Evolutionary conservation across 345 rosid species (phyloP).

Genomic region (Excoecaria cochinchinensis): DNA sequence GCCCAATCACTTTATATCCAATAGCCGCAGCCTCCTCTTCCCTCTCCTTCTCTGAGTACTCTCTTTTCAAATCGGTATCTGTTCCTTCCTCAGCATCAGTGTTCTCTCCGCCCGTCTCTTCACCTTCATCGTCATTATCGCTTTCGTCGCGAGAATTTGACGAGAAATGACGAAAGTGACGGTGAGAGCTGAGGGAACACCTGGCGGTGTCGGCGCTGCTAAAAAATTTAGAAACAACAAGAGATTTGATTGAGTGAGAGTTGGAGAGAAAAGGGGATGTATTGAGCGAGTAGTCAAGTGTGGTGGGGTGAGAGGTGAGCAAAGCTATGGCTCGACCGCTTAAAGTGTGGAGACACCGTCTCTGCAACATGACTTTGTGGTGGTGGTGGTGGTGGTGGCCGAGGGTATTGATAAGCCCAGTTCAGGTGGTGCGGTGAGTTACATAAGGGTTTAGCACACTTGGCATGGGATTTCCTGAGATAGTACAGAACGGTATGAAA

Average conservation of each 20-base stretch:
- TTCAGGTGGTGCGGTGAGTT: neutral
- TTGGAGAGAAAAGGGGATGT: neutral
- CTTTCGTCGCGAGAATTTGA: slow-evolving; percentile 35
- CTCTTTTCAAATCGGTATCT: slow-evolving; percentile 31
- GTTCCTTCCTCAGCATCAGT: neutral
- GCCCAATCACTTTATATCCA: slow-evolving; percentile 78
- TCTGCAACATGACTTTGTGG: slow-evolving; percentile 53
- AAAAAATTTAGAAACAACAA: slow-evolving; percentile 2
- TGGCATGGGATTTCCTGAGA: neutral
- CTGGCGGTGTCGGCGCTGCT: slow-evolving; percentile 17
- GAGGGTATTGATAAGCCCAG: slow-evolving; percentile 9
- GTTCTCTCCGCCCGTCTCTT: slow-evolving; percentile 9
- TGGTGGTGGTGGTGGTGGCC: neutral
- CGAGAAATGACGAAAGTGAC: slow-evolving; percentile 41
- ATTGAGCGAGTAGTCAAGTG: slow-evolving; percentile 19
- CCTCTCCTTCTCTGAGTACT: slow-evolving; percentile 66
- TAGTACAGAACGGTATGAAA: too few species aligned
- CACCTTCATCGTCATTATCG: slow-evolving; percentile 24
- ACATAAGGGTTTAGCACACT: slow-evolving; percentile 1
- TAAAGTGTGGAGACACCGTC: slow-evolving; percentile 59
- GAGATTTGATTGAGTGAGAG: slow-evolving; percentile 20
- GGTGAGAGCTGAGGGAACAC: slow-evolving; percentile 17
- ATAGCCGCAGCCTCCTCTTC: slow-evolving; percentile 75
- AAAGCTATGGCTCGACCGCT: slow-evolving; percentile 46
- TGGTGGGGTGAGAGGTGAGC: slow-evolving; percentile 23